Conservation (phyloP, 1,284 basidiomycete species). For the Lentinula novae-zelandiae region DNA sequence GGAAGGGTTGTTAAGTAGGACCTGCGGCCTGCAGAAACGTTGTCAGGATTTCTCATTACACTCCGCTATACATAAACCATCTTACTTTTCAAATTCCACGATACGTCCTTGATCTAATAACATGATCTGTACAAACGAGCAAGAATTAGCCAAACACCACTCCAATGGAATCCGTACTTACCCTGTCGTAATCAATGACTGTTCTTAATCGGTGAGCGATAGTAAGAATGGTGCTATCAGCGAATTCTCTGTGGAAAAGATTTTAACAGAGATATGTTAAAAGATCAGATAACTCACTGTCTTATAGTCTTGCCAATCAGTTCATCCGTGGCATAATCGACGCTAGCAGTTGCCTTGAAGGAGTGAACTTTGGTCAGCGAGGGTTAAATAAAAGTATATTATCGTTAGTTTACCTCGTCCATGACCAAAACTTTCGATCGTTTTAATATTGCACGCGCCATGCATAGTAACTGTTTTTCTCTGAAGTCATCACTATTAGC, state of each 20-base stretch:
- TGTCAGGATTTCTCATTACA: background rate
- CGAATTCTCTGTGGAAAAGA: constrained; percentile 46
- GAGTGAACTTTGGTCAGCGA: constrained; percentile 8
- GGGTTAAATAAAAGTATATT: constrained; percentile 1
- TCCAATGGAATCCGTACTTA: constrained; percentile 21
- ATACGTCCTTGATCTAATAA: constrained; percentile 85
- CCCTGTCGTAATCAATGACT: constrained; percentile 66
- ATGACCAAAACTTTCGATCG: constrained; percentile 75
- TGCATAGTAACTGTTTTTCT: constrained; percentile 81
- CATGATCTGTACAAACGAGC: constrained; percentile 56
- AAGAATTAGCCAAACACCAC: background rate
- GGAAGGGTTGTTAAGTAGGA: constrained; percentile 58
- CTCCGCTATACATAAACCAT: background rate
- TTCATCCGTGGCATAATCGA: constrained; percentile 77
- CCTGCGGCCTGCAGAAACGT: constrained; percentile 47
- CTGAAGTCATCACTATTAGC: constrained; percentile 27
- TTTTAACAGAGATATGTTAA: background rate
- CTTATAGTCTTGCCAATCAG: constrained; percentile 71
- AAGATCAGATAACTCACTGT: constrained; percentile 44
- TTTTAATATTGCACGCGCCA: constrained; percentile 80
- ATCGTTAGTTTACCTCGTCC: constrained; percentile 60
- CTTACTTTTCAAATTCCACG: constrained; percentile 70
- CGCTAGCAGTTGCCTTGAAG: constrained; percentile 63
- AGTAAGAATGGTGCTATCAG: constrained; percentile 62
- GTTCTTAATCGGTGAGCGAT: constrained; percentile 72